Conservation (phyloP, 2,329 filamentous ascomycete genomes). For the Scytalidium sp. region DNA sequence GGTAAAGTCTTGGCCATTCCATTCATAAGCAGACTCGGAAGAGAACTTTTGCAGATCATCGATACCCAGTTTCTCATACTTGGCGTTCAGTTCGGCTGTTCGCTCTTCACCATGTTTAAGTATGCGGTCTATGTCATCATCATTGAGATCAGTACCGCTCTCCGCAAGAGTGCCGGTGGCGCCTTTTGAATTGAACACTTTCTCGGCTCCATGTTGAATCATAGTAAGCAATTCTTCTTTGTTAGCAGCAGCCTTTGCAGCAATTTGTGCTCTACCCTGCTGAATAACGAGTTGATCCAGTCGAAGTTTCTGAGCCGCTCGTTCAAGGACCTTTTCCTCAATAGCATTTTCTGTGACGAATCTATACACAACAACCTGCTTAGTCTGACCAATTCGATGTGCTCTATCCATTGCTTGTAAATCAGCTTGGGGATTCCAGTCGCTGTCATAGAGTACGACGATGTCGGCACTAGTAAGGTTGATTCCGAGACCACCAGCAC, state of each 20-base stretch:
- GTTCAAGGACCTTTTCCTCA: conserved; percentile 95
- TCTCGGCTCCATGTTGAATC: conserved; percentile 98
- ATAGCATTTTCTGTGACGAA: conserved; percentile 98
- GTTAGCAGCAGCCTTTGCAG: conserved; percentile 85
- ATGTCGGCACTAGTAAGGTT: conserved; percentile 95
- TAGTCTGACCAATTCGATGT: conserved; percentile 97
- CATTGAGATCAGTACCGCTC: conserved; percentile 63
- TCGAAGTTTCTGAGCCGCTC: conserved; percentile 93
- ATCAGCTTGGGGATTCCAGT: conserved; percentile 99
- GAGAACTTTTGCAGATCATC: conserved; percentile 98
- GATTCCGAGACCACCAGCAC: conserved; percentile 94
- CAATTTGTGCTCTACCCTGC: conserved; percentile 88
- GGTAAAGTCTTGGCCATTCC: conserved; percentile 97
- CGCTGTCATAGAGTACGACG: conserved; percentile 93
- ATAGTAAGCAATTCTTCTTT: conserved; percentile 96
- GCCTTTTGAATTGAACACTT: conserved; percentile 78
- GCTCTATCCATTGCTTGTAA: conserved; percentile 98
- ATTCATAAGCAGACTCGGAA: conserved; percentile 96
- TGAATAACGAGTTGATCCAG: conserved; percentile 98
- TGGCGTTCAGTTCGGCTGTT: conserved; percentile 85
- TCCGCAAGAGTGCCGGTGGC: conserved; percentile 57
- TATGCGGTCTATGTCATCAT: conserved; percentile 89
- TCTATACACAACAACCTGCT: conserved; percentile 94
- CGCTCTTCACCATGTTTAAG: conserved; percentile 82
- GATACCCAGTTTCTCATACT: conserved; percentile 94